A percentile compares a stretch with the other conserved stretches of the same genome.
Conservation (phyloP, 192 early-diverging fungal genomes). For the Coemansia sp. region DNA sequence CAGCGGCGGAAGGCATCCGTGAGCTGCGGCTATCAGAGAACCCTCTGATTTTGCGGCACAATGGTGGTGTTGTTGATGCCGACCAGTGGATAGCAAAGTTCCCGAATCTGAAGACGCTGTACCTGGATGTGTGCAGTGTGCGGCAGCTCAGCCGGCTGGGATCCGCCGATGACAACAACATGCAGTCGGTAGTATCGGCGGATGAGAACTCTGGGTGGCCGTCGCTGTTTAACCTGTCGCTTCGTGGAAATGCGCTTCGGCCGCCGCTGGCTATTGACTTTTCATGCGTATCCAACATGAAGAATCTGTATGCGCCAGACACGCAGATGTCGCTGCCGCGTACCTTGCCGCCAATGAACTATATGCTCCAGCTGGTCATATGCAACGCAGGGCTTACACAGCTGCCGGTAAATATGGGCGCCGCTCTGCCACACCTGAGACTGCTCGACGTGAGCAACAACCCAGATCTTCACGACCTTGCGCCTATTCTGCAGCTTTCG, state of each 20-base stretch:
- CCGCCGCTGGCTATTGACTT: conserved; percentile 39
- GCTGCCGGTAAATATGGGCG: conserved; percentile 40
- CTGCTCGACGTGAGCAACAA: conserved; percentile 53
- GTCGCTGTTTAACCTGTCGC: conserved; percentile 46
- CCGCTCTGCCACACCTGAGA: conserved; percentile 36
- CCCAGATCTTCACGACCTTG: conserved; percentile 30
- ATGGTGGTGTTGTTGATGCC: conserved; percentile 34
- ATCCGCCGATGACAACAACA: neutral
- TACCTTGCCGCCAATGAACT: conserved; percentile 23
- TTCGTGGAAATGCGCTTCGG: conserved; percentile 42
- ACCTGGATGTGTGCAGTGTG: conserved; percentile 46
- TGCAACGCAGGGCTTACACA: conserved; percentile 34
- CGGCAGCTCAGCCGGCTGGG: conserved; percentile 23
- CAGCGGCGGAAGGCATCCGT: conserved; percentile 36
- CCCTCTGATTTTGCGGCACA: conserved; percentile 37
- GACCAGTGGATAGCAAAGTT: conserved; percentile 38
- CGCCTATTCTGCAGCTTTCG: conserved; percentile 36
- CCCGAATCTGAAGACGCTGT: conserved; percentile 43
- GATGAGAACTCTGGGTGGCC: conserved; percentile 16
- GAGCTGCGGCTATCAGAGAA: conserved; percentile 51
- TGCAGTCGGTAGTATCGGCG: neutral
- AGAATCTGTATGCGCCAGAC: conserved; percentile 53
- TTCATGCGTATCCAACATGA: conserved; percentile 24
- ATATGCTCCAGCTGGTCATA: conserved; percentile 42
- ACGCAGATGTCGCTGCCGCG: conserved; percentile 40